Conservation (phyloP, 1,139 yeast species). For the Pichia sp. region DNA sequence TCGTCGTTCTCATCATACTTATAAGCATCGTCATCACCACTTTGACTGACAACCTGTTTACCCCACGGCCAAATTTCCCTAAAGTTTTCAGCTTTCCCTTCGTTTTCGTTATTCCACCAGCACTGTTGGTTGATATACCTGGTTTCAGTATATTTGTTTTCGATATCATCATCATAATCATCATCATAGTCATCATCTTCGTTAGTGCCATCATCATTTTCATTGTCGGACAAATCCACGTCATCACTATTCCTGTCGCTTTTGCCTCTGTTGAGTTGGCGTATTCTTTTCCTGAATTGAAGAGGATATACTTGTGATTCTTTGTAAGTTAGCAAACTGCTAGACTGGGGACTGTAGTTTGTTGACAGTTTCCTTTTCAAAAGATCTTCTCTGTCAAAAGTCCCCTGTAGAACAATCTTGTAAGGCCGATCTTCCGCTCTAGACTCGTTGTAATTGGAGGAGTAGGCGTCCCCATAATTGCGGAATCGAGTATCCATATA, state of each 20-base stretch:
- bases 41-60: background rate
- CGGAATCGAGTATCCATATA: slow-evolving; percentile 4
- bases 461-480: background rate
- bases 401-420: slow-evolving; percentile 10
- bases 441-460: background rate
- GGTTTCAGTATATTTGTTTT: background rate
- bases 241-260: background rate
- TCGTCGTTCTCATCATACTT: background rate
- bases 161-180: background rate
- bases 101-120: slow-evolving; percentile 12
- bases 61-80: slow-evolving; percentile 15
- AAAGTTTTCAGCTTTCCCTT: background rate
- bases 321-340: slow-evolving; percentile 4
- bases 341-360: background rate
- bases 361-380: background rate
- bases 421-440: background rate
- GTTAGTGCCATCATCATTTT: background rate
- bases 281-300: slow-evolving; percentile 1
- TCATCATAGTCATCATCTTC: background rate
- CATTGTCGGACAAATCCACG: background rate
- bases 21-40: background rate
- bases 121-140: background rate
- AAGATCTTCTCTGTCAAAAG: slow-evolving; percentile 14
- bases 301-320: background rate
- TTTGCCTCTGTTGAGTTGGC: background rate